Conservation (phyloP, 1,284 basidiomycete genomes). For the Volvariella surrecta region DNA sequence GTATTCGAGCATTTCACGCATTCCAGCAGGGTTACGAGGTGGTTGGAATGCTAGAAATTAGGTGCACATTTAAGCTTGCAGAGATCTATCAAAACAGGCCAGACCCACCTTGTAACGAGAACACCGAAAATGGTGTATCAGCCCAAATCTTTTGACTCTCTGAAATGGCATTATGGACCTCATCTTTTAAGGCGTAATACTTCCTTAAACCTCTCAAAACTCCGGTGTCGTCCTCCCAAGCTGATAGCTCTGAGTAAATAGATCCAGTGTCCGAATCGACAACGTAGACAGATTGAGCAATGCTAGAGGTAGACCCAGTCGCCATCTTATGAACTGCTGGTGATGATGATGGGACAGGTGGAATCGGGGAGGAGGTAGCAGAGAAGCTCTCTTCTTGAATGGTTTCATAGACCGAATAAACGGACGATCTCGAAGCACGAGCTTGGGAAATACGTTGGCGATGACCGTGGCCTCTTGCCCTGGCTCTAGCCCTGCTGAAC, state of each 20-base stretch:
- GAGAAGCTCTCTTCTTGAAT: conserved; percentile 58
- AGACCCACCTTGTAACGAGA: conserved; percentile 60
- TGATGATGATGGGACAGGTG: conserved; percentile 3
- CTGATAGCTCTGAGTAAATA: conserved; percentile 18
- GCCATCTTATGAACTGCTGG: background rate
- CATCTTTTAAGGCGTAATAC: conserved; percentile 61
- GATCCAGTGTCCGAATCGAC: conserved; percentile 48
- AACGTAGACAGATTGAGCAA: conserved; percentile 38
- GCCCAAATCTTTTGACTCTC: conserved; percentile 60
- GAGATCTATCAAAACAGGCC: background rate
- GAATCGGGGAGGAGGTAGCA: conserved; percentile 27
- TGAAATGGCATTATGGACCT: conserved; percentile 56
- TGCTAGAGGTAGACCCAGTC: conserved; percentile 21
- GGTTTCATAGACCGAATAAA: conserved; percentile 65
- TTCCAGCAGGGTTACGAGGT: conserved; percentile 51
- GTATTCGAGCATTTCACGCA: conserved; percentile 65
- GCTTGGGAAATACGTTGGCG: conserved; percentile 59
- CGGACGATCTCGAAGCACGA: conserved; percentile 43
- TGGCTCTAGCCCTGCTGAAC: conserved; percentile 31
- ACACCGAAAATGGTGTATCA: conserved; percentile 68
- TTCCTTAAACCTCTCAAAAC: conserved; percentile 45
- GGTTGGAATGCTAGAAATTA: conserved; percentile 54
- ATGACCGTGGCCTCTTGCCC: conserved; percentile 56
- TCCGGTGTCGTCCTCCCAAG: conserved; percentile 57
- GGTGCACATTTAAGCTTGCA: conserved; percentile 5